Base-by-base conservation (phyloP, 2,329 filamentous ascomycete genomes). In the Exophiala aquamarina region DNA sequence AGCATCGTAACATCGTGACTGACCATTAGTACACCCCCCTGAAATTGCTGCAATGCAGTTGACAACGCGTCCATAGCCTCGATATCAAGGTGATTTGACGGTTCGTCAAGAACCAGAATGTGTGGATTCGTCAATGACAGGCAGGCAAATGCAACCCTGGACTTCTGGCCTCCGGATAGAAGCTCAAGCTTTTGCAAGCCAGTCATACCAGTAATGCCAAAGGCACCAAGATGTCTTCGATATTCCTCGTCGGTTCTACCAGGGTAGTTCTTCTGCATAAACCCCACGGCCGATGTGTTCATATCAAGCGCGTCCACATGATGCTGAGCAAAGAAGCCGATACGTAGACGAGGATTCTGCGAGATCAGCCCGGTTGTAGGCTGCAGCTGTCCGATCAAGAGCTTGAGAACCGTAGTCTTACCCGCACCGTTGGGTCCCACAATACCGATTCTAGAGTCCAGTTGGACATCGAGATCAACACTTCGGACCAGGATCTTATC, bases 1-100 rank as follows among this genome's bases (percentile, higher is more conserved):
- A 98, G 69, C 89, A 98, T 96, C 1, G 93, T 97, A 44, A 98
- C 93, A 66, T 98, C 93, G 86, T 98, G 93, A 63, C 88, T 95
- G 47, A 98, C 93, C 90, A 98, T 97, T 61, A 98, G 75, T 46
- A 98, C 91, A 67, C 93, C 93, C 52, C 93, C 93, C 71, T 95
- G 81, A 73, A 97, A 98, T 56, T 84, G 81, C 59, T 83, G 79
- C 59, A 98, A 75, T 13, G 93, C 93, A 21, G 86, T 83, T 3
- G 89, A 85, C 42, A 98, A 76, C 9, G 93, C 92, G 68, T 98
- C 93, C 93, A 98, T 96, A 56, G 93, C 93, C 70, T 98, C 93
- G 60, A 98, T 97, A 81, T 98, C 93, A 61, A 98, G 76, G 70
- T 98, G 93, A 75, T 98, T 98, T 56, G 89, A 95, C 66, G 93